These are phyloP conservation scores for Diaporthe sp. DNA, from an alignment of 2,329 filamentous ascomycete species.

Conservation along the genomic window DNA sequence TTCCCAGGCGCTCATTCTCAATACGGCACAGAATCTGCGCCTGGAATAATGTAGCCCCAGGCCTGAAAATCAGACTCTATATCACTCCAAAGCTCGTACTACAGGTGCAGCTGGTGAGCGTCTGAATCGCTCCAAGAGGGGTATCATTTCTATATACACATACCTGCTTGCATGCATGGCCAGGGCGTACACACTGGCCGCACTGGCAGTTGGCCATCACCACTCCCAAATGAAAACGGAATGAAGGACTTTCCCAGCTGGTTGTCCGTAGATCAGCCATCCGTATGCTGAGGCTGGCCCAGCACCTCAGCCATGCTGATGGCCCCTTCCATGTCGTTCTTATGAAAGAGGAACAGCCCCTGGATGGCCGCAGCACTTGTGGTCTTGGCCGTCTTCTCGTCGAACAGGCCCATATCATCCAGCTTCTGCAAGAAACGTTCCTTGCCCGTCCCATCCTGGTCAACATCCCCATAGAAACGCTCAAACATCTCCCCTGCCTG, in stretches of 20 bases:
- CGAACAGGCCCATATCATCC: conserved; percentile 77
- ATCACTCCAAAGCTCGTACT: neutral
- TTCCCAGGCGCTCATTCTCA: neutral
- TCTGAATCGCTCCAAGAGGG: neutral
- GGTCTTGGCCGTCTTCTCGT: conserved; percentile 62
- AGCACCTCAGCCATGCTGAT: conserved; percentile 82
- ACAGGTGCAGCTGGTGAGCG: neutral
- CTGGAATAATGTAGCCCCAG: neutral
- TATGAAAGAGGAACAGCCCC: conserved; percentile 95
- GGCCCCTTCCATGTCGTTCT: conserved; percentile 88
- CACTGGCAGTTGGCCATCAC: neutral
- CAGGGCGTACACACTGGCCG: neutral
- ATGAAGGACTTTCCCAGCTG: neutral
- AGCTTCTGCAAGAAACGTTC: conserved; percentile 79
- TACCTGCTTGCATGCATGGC: conserved; percentile 11
- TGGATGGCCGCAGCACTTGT: conserved; percentile 94
- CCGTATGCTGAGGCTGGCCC: conserved; percentile 37
- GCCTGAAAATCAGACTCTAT: neutral
- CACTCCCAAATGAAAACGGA: neutral
- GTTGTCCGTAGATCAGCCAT: conserved; percentile 23
- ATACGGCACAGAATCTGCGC: neutral
- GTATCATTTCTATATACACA: conserved; percentile 31
- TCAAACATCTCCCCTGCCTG: conserved; percentile 93
- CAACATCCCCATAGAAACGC: conserved; percentile 90
- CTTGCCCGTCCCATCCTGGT: conserved; percentile 72